phyloP scores from a whole-genome alignment of 345 rosid genomes.

The Eucalyptus tenuipes region DNA sequence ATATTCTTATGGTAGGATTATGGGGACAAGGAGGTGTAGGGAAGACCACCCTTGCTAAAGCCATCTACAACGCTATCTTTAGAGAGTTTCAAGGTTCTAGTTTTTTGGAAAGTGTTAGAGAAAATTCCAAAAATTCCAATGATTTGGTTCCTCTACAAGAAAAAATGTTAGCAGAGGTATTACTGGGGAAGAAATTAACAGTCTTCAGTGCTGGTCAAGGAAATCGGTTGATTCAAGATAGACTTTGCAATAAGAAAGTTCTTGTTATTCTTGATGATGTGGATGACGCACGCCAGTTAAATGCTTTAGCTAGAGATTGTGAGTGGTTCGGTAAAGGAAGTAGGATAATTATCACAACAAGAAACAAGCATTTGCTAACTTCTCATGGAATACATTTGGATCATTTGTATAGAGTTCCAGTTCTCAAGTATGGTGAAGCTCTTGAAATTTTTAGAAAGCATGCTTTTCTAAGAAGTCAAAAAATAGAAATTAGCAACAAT shows the following conservation, averaged over 20 bases:
- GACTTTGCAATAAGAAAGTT: background rate
- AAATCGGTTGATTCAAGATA: background rate
- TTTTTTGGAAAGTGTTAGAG: background rate
- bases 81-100: background rate
- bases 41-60: background rate
- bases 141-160: background rate
- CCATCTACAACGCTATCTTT: rapidly evolving
- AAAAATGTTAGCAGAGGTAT: background rate
- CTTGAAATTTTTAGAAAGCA: background rate
- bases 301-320: background rate
- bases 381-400: background rate
- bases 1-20: background rate
- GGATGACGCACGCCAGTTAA: rapidly evolving
- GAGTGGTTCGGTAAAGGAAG: background rate
- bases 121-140: background rate
- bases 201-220: rapidly evolving
- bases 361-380: background rate
- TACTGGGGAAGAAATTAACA: background rate
- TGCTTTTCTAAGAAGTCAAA: background rate
- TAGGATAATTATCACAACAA: background rate
- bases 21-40: background rate
- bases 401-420: background rate
- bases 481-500: background rate
- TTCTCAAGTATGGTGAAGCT: too few species aligned
- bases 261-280: background rate